These are phyloP conservation scores for Phylloboletellus chloephorus DNA, from an alignment of 1,284 basidiomycete species.

Conservation along the genomic window DNA sequence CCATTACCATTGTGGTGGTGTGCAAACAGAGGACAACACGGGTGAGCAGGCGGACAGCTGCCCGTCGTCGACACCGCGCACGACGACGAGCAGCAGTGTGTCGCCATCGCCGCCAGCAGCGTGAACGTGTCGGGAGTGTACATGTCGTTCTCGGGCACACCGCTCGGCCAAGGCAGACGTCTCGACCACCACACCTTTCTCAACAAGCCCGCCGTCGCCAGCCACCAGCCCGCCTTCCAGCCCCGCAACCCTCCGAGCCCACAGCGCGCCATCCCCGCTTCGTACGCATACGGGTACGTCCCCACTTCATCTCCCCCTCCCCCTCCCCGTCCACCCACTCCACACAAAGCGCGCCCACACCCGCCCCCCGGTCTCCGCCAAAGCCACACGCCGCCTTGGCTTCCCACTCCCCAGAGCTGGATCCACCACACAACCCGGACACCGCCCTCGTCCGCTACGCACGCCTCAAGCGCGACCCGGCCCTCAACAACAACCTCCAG, in stretches of 20 bases:
- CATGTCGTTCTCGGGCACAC: conserved; percentile 82
- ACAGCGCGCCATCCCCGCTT: conserved; percentile 43
- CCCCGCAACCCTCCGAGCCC: conserved; percentile 35
- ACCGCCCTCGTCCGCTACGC: conserved; percentile 47
- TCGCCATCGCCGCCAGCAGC: conserved; percentile 4
- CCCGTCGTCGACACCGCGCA: conserved; percentile 11
- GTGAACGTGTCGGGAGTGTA: conserved; percentile 30
- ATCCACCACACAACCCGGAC: conserved; percentile 33
- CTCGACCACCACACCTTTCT: conserved; percentile 74
- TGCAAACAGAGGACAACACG: conserved; percentile 26
- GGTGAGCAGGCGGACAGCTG: too few species aligned
- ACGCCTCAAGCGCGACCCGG: conserved; percentile 48
- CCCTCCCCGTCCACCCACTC: conserved; percentile 9
- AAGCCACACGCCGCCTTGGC: conserved; percentile 41
- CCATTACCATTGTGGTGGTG: conserved; percentile 6
- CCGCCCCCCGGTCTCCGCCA: conserved; percentile 54
- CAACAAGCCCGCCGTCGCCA: conserved; percentile 41
- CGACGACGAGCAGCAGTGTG: conserved; percentile 14
- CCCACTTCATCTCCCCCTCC: neutral
- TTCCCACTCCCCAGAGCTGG: conserved; percentile 32
- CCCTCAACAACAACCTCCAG: conserved; percentile 40
- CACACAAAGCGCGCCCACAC: conserved; percentile 49
- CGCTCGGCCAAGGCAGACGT: conserved; percentile 76
- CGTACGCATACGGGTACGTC: conserved; percentile 67
- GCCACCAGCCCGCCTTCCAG: conserved; percentile 28